Evolutionary conservation across 2,329 filamentous ascomycete genomes (phyloP).

Genomic region (Sodiomyces alkalinus): DNA sequence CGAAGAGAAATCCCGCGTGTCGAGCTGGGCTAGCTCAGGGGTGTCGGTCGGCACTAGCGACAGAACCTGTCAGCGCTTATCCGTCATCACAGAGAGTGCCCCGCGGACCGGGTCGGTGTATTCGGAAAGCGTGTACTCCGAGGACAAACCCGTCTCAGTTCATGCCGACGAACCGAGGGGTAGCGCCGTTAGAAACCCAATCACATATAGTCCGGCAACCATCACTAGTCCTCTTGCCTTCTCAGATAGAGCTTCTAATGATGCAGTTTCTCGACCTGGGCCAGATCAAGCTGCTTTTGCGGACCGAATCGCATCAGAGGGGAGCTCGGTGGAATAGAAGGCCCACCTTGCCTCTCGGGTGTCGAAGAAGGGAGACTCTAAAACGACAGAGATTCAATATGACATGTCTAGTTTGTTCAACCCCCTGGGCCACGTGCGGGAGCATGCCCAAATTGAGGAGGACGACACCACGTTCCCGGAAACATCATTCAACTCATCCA

Average conservation of each 20-base stretch:
- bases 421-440: slow-evolving; percentile 26
- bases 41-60: slow-evolving; percentile 36
- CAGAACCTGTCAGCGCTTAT: slow-evolving; percentile 34
- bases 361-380: slow-evolving; percentile 24
- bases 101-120: slow-evolving; percentile 11
- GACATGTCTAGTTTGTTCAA: slow-evolving; percentile 10
- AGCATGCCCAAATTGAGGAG: slow-evolving; percentile 33
- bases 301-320: slow-evolving; percentile 22
- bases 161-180: neutral
- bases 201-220: slow-evolving; percentile 1
- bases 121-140: slow-evolving; percentile 35
- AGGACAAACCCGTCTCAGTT: slow-evolving; percentile 3
- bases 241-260: too few species aligned
- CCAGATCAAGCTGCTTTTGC: too few species aligned
- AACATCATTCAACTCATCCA: neutral
- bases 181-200: neutral
- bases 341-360: slow-evolving; percentile 36
- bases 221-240: slow-evolving; percentile 3
- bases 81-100: slow-evolving; percentile 45
- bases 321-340: slow-evolving; percentile 39
- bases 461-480: slow-evolving; percentile 11
- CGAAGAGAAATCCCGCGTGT: slow-evolving; percentile 48
- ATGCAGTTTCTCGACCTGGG: too few species aligned
- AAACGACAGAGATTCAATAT: slow-evolving; percentile 4
- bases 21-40: slow-evolving; percentile 56